These are phyloP conservation scores for Gloeopeniophorella convolvens DNA, from an alignment of 768 basidiomycete species.

Conservation along the genomic window DNA sequence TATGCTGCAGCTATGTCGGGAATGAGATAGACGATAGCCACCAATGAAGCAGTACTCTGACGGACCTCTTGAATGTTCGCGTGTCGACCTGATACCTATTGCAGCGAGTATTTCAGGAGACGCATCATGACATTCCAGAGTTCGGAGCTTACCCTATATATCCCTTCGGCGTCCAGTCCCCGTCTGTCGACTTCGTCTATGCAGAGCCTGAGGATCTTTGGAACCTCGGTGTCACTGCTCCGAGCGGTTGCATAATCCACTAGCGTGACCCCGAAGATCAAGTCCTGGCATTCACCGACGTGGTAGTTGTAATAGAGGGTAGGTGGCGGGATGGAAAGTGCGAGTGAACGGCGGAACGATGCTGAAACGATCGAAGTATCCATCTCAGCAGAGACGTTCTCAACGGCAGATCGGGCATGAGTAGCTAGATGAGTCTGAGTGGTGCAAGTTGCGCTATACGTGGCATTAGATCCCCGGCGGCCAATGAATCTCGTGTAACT, in stretches of 20 bases:
- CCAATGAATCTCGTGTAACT: conserved; percentile 22
- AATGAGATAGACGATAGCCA: conserved; percentile 5
- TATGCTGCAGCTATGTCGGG: conserved; percentile 62
- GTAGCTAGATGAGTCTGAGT: conserved; percentile 71
- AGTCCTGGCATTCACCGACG: conserved; percentile 80
- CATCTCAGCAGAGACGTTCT: conserved; percentile 61
- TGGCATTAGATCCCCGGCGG: neutral
- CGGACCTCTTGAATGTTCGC: conserved; percentile 76
- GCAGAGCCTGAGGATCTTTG: conserved; percentile 75
- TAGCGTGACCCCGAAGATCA: conserved; percentile 85
- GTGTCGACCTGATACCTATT: conserved; percentile 76
- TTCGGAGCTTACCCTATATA: conserved; percentile 63
- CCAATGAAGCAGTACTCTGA: neutral
- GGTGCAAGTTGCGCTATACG: conserved; percentile 64
- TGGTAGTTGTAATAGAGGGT: conserved; percentile 69
- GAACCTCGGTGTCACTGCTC: conserved; percentile 63
- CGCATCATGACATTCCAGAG: conserved; percentile 4
- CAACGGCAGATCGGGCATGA: conserved; percentile 54
- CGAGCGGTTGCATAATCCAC: conserved; percentile 86
- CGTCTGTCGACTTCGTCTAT: conserved; percentile 77
- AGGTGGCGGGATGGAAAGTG: conserved; percentile 61
- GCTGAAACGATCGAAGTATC: conserved; percentile 56
- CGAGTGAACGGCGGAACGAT: conserved; percentile 54
- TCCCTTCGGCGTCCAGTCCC: conserved; percentile 72
- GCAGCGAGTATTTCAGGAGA: conserved; percentile 1